Evolutionary conservation across 1,284 basidiomycete genomes (phyloP), one percentile per base, ranked within the genome.

Genomic region (Ceratobasidium sp.): DNA sequence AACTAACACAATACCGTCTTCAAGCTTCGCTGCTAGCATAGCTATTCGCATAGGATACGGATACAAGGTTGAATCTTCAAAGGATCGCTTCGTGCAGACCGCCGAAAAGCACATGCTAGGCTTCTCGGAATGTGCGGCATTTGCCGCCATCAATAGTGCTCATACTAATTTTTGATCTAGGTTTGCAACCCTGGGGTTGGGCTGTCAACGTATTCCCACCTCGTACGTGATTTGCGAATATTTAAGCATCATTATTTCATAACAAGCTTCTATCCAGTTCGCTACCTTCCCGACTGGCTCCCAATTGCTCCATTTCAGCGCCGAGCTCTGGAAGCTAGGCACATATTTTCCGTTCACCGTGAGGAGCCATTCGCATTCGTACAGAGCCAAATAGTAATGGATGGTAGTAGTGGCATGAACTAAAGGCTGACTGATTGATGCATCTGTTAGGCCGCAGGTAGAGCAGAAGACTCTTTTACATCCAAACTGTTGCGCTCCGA

Each of bases 231-330:
- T 6, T 59, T 9, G 12, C 4, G 17, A 1, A 20, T 17, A 7
- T 9, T 23, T 40, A 4, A 17, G 7, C 28, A 26, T 42, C 40
- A 12, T 20, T 10, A n/a, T 38, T 17, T 26, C 20, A 33, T 10
- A 17, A 20, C 20, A 15, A 10, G 10, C 26, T 42, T 42, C 1
- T 13, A 33, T 12, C 3, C 15, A 71, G 68, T 71, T 23, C 50
- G 68, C 20, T 59, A 71, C 20, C 54, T 71, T n/a, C 68, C 68
- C 0, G 4, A 38, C 20, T 54, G 68, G 48, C 40, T 71, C n/a
- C 68, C 68, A 7, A 28, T 56, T 12, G 15, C 28, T 23, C 28
- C 52, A 6, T 71, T 71, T 28, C 52, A 71, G 40, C 33, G 54
- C 10, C 40, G 42, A 20, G 54, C 23, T 26, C 20, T 26, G 3